Percentiles rank a stretch among this genome's conserved stretches.
These are phyloP conservation scores for Oenanthe sinensis DNA, from an alignment of 129 eudicot genomes.

Conservation along the genomic window DNA sequence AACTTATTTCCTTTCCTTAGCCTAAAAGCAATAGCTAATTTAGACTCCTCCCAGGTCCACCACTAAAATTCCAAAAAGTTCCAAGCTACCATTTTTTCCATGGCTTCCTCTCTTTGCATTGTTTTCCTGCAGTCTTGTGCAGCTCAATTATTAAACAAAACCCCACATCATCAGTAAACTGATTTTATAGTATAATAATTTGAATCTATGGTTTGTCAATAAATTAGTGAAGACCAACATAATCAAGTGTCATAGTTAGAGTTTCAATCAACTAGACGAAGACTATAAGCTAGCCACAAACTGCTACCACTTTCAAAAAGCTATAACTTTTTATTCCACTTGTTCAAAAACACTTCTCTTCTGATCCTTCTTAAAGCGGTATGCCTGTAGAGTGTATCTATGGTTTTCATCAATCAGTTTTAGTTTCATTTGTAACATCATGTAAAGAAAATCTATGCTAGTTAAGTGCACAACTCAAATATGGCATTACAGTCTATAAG, in stretches of 20 bases:
- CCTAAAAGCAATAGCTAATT: conserved; percentile 3
- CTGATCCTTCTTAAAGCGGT: background rate
- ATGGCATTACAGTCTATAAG: background rate
- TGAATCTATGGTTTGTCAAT: background rate
- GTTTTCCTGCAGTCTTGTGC: background rate
- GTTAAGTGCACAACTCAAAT: conserved; percentile 2
- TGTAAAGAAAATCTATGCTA: background rate
- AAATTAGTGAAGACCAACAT: background rate
- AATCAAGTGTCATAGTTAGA: background rate
- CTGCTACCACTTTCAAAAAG: conserved; percentile 35
- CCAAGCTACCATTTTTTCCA: conserved; percentile 7
- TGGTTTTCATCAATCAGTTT: background rate
- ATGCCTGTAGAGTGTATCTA: background rate
- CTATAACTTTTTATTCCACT: conserved; percentile 37
- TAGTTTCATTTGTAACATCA: background rate
- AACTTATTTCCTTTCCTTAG: conserved; percentile 3
- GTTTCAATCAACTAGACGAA: conserved; percentile 17
- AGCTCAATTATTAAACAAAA: background rate
- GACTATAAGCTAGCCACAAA: conserved; percentile 37
- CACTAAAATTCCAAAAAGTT: conserved; percentile 5
- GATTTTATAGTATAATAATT: background rate
- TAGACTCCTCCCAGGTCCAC: background rate
- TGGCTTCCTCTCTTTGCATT: conserved; percentile 14
- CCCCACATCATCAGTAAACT: background rate
- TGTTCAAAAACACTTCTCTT: conserved; percentile 29